A percentile compares a stretch with the other conserved stretches of the same genome.
phyloP scores from a whole-genome alignment of 495 filamentous ascomycete genomes.

The Penicillium simplicissimum region DNA sequence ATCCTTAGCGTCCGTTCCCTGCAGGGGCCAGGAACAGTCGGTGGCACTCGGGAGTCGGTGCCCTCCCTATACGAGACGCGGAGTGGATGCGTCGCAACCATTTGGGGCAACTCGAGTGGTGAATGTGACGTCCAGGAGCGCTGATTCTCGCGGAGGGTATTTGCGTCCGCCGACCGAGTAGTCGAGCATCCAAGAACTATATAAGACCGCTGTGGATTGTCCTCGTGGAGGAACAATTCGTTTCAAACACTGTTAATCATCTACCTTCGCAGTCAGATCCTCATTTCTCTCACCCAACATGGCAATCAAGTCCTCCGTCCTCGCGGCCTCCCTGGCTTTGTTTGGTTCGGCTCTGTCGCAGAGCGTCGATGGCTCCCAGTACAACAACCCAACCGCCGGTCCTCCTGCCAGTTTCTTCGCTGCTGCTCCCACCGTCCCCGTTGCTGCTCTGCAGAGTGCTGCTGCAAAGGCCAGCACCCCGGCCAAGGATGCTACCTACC shows the following conservation, averaged over 20 bases:
- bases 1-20: neutral
- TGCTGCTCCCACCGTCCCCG: constrained; percentile 27
- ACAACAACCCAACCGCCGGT: constrained; percentile 27
- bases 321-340: constrained; percentile 14
- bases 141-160: neutral
- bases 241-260: neutral
- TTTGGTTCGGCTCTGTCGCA: constrained; percentile 19
- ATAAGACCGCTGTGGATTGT: neutral
- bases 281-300: neutral
- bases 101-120: neutral
- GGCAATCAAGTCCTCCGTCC: constrained; percentile 3
- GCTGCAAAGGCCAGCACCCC: constrained; percentile 27
- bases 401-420: constrained; percentile 34
- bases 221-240: too few species aligned
- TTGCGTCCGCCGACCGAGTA: neutral
- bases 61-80: constrained; percentile 2
- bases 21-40: neutral
- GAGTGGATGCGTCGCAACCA: neutral
- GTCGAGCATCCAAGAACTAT: neutral
- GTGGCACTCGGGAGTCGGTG: too few species aligned
- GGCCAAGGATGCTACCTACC: constrained; percentile 29
- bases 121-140: neutral
- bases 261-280: neutral
- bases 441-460: constrained; percentile 29
- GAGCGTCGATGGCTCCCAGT: constrained; percentile 27